phyloP scores from a whole-genome alignment of 2,329 filamentous ascomycete genomes.

The Ophiostoma pallidulum region DNA sequence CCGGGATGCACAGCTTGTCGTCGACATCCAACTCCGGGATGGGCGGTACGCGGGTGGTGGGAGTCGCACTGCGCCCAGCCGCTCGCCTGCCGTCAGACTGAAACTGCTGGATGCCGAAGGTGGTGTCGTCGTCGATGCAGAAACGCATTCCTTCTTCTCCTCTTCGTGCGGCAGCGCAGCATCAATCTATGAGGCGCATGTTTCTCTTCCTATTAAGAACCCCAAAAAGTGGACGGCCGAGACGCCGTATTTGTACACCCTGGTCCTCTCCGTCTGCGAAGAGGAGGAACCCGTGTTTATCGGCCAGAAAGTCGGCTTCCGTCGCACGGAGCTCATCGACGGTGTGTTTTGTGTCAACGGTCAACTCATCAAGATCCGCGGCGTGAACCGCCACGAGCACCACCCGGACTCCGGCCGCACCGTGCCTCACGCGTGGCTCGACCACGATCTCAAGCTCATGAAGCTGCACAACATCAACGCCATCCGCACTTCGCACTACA shows the following conservation, averaged over 20 bases:
- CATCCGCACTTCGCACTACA: constrained; percentile 58
- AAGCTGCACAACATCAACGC: constrained; percentile 64
- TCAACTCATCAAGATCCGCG: constrained; percentile 48
- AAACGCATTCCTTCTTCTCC: neutral
- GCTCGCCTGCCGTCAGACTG: neutral
- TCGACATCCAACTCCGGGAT: constrained; percentile 25
- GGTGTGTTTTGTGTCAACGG: constrained; percentile 55
- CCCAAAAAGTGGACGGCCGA: constrained; percentile 55
- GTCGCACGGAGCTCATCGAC: constrained; percentile 51
- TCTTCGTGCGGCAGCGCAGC: neutral
- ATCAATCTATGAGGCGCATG: neutral
- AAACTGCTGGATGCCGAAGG: neutral
- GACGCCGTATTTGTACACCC: constrained; percentile 45
- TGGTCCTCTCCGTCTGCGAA: constrained; percentile 22
- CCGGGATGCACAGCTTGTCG: constrained; percentile 33
- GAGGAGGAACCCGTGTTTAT: constrained; percentile 13
- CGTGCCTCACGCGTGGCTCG: constrained; percentile 53
- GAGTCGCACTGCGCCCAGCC: neutral
- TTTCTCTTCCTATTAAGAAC: constrained; percentile 28
- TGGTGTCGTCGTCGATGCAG: neutral
- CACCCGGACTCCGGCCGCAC: constrained; percentile 54
- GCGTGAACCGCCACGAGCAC: constrained; percentile 62
- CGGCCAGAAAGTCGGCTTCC: constrained; percentile 48
- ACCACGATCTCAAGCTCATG: constrained; percentile 56
- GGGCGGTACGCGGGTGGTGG: constrained; percentile 6